These are phyloP conservation scores for Ensete glaucum DNA, from an alignment of 176 grass and related monocot genomes.

Conservation along the genomic window DNA sequence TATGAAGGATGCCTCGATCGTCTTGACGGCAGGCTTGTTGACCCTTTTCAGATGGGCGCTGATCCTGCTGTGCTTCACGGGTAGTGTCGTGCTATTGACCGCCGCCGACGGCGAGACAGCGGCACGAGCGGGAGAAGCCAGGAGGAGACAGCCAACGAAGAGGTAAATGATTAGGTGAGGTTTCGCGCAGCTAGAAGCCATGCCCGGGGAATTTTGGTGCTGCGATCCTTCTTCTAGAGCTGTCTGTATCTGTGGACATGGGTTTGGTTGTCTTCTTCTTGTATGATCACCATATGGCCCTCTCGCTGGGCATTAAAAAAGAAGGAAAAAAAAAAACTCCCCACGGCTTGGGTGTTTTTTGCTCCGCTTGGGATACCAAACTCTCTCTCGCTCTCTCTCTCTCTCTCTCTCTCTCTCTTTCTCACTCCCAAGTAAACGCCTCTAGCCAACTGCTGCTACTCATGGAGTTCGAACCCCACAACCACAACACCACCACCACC, in stretches of 20 bases:
- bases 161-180: background rate
- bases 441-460: no score
- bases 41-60: constrained; percentile 8
- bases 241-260: constrained; percentile 11
- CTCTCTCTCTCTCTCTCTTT: background rate
- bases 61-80: background rate
- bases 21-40: constrained; percentile 13
- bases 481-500: no score
- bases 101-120: constrained; percentile 3
- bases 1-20: constrained; percentile 2
- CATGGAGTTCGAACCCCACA: no score
- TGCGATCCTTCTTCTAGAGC: constrained; percentile 8
- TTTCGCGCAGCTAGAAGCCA: constrained; percentile 12
- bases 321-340: no score
- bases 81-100: background rate
- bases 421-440: background rate
- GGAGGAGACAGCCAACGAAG: constrained; percentile 1
- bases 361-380: background rate
- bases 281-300: background rate
- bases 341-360: background rate
- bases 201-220: background rate
- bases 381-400: background rate
- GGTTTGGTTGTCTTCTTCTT: constrained; percentile 20
- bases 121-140: background rate
- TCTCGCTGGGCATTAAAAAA: no score